Base-by-base conservation (phyloP, 2,329 filamentous ascomycete genomes). In the Botrytis aclada region DNA sequence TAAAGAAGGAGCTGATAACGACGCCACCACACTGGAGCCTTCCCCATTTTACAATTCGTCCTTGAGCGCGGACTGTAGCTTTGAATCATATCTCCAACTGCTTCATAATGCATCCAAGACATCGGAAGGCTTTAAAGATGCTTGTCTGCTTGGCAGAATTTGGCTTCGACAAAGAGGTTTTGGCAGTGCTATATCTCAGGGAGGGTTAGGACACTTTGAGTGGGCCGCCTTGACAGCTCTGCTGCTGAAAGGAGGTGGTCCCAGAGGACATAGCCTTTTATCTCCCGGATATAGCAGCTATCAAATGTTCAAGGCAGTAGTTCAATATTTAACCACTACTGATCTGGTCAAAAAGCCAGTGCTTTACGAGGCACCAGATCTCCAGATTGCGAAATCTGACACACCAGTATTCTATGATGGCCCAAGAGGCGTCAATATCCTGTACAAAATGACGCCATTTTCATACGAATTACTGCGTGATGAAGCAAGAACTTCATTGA, bases 141-240 rank as follows among this genome's bases (percentile, higher is more conserved):
- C 94, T 14, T 97, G 94, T 81, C 86, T 97, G 12, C 86, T 99
- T 34, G 96, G 95, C 39, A 90, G 92, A 73, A 88, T 93, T 72
- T 99, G 96, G 96, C 86, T 99, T 58, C 90, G 91, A 77, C 95
- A 98, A 82, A 89, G 95, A 72, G 94, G 94, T 0, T 93, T 98
- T 76, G 87, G 87, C 25, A 88, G 92, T 62, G 84, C 87, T 34
- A 82, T 94, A n/a, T 86, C 88, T 3, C 84, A 86, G 61, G 95
- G 96, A 62, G 96, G 96, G 0, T 98, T 99, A 81, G 96, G 96
- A 4, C 90, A 93, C 77, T 97, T 97, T 76, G 96, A 99, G 81
- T 98, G 94, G 93, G 88, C 92, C 0, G 84, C 89, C n/a, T 84
- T 96, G 66, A 88, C 95, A 80, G 93, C 95, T 45, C 85, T 97